phyloP scores from a whole-genome alignment of 371 early-diverging fungal species.

The Mortierella sp. region DNA sequence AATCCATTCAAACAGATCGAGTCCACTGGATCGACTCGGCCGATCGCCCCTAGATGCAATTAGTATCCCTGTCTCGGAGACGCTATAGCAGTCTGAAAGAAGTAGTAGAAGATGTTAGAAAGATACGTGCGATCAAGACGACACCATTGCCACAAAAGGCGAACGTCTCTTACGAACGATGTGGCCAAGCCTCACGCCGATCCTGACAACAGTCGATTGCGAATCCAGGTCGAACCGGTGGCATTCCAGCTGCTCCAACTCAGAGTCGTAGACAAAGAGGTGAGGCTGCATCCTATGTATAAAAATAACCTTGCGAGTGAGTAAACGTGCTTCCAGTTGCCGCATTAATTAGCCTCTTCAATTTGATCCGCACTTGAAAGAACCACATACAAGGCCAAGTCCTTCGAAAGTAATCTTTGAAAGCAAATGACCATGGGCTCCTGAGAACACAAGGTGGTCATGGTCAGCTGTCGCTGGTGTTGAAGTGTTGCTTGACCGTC shows the following conservation, averaged over 20 bases:
- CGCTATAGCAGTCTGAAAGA: constrained; percentile 3
- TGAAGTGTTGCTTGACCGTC: constrained; percentile 8
- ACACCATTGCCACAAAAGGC: background rate
- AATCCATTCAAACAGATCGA: constrained; percentile 27
- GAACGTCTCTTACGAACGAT: constrained; percentile 14
- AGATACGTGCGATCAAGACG: background rate
- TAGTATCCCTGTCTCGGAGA: constrained; percentile 3
- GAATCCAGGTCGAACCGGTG: constrained; percentile 17
- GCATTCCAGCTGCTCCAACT: constrained; percentile 30
- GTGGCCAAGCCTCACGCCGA: constrained; percentile 17
- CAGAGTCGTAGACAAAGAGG: constrained; percentile 23
- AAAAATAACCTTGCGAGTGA: background rate
- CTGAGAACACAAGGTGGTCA: constrained; percentile 15
- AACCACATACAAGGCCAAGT: constrained; percentile 19
- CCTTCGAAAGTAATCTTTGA: constrained; percentile 9
- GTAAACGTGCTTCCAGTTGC: no score
- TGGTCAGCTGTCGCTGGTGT: constrained; percentile 6
- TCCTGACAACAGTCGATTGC: constrained; percentile 9
- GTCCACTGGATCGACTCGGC: background rate
- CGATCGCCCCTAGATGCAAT: constrained; percentile 12
- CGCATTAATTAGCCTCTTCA: background rate
- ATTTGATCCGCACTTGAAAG: background rate
- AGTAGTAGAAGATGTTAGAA: background rate
- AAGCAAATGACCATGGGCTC: constrained; percentile 25
- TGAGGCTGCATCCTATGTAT: constrained; percentile 22